phyloP scores from a whole-genome alignment of 2,329 filamentous ascomycete species.

The Colletotrichum godetiae region DNA sequence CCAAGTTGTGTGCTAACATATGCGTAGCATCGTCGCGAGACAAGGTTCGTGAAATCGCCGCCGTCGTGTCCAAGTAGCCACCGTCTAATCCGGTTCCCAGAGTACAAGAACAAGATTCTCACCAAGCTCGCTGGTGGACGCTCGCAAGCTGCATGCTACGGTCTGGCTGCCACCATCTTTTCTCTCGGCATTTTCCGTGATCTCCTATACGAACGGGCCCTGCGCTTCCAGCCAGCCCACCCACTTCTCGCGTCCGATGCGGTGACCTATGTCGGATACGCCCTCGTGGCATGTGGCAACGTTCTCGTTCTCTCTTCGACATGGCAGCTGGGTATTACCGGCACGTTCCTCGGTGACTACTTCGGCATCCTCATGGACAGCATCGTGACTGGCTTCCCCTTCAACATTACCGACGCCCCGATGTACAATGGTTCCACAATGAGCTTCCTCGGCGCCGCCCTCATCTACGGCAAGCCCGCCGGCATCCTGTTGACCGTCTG shows the following conservation, averaged over 20 bases:
- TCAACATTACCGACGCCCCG: constrained; percentile 88
- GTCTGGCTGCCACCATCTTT: constrained; percentile 90
- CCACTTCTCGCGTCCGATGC: constrained; percentile 73
- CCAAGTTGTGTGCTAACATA: constrained; percentile 47
- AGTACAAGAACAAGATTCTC: constrained; percentile 91
- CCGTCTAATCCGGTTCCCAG: constrained; percentile 56
- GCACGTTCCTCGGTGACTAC: constrained; percentile 97
- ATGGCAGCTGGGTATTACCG: constrained; percentile 91
- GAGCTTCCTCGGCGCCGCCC: constrained; percentile 88
- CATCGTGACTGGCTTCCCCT: constrained; percentile 94
- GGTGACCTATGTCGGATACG: constrained; percentile 73
- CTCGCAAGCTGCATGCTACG: constrained; percentile 86
- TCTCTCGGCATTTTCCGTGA: constrained; percentile 90
- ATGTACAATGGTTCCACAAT: constrained; percentile 98
- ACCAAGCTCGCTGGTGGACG: constrained; percentile 88
- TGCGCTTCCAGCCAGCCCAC: constrained; percentile 80
- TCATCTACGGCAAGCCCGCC: constrained; percentile 88
- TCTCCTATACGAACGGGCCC: constrained; percentile 85
- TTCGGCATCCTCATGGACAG: constrained; percentile 98
- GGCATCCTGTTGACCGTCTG: constrained; percentile 80
- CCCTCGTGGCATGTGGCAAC: constrained; percentile 81
- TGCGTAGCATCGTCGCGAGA: constrained; percentile 80
- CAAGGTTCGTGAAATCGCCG: constrained; percentile 66
- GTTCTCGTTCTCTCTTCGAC: constrained; percentile 88
- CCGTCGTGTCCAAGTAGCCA: constrained; percentile 9